Evolutionary conservation across 2,329 filamentous ascomycete genomes (phyloP).

Genomic region (Microcyclospora pomicola): DNA sequence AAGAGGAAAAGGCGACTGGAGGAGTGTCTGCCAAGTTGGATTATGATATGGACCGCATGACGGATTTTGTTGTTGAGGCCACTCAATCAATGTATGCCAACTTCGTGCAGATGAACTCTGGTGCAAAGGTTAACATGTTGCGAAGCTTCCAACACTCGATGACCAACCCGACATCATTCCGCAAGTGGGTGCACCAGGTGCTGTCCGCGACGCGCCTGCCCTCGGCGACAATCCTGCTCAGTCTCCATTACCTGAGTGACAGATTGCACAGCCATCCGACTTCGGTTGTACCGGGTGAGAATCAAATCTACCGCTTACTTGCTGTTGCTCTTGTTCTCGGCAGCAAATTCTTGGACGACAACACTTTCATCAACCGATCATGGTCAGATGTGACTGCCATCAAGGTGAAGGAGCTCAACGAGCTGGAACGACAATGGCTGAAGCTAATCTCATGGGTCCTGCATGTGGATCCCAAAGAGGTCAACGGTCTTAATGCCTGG

Average conservation of each 20-base stretch:
- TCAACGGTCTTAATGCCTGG: conserved; percentile 57
- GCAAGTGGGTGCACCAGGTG: conserved; percentile 85
- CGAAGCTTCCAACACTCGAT: conserved; percentile 50
- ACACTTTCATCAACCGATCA: conserved; percentile 93
- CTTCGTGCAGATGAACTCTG: conserved; percentile 36
- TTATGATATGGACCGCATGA: conserved; percentile 94
- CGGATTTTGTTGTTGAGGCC: conserved; percentile 88
- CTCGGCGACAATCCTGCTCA: conserved; percentile 79
- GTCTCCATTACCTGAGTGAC: conserved; percentile 77
- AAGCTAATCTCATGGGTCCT: conserved; percentile 69
- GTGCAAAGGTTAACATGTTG: conserved; percentile 49
- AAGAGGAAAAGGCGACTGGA: conserved; percentile 57
- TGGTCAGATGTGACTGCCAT: conserved; percentile 95
- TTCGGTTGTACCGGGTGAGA: conserved; percentile 34
- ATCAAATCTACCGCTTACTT: conserved; percentile 74
- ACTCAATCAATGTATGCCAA: conserved; percentile 58
- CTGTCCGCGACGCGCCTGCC: conserved; percentile 80
- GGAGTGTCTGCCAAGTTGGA: conserved; percentile 89
- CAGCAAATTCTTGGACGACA: conserved; percentile 93
- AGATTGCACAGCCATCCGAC: conserved; percentile 41
- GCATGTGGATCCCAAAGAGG: conserved; percentile 69
- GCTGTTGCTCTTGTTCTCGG: conserved; percentile 74
- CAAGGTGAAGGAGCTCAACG: conserved; percentile 67
- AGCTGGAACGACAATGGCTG: conserved; percentile 79
- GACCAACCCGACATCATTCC: conserved; percentile 57